Evolutionary conservation across 2,329 filamentous ascomycete genomes (phyloP), one percentile per base, ranked within the genome.

Genomic region (Xylariaceae sp.): DNA sequence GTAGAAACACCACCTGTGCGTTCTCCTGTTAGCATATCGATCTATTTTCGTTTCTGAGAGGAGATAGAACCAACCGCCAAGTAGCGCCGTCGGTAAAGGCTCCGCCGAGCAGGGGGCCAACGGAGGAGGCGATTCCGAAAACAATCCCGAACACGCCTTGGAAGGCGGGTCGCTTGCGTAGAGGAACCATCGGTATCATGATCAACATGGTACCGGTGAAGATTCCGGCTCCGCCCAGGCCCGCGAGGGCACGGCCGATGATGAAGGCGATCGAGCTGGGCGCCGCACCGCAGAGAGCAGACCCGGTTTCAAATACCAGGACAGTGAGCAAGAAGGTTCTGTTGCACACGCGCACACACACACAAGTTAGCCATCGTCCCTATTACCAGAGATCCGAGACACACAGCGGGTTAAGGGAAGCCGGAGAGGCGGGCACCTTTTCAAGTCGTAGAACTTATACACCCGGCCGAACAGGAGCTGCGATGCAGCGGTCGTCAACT

Each of bases 131-230:
- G 14, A 83, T 63, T n/a, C 81, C 82, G 59, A 84, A 84, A 0
- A 83, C 73, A 63, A 80, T 76, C 18, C 80, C 81, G 52, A 85
- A 84, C 43, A 83, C 70, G 66, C 77, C 77, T 66, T 83, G 81
- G 54, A 83, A 87, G 67, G 84, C 78, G 2, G 81, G 84, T 26
- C 86, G 74, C 64, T 84, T 85, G 48, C 81, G 79, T 1, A 88
- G 75, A 2, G 85, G 85, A 0, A 88, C 77, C 73, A 85, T 76
- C 26, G 79, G 77, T 43, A 85, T 79, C 68, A 85, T 79, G 56
- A 82, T 78, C 66, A 86, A 75, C 70, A 83, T 79, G 43, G 77
- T 77, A 7, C 83, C 83, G 0, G 82, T 80, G 65, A 83, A 83
- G 65, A 86, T 83, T 49, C 83, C 83, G 1, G 82, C 81, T 2